Percentiles rank a stretch among this genome's conserved stretches.
Evolutionary conservation across 2,329 filamentous ascomycete genomes (phyloP).

Genomic region (Thelonectria olida): DNA sequence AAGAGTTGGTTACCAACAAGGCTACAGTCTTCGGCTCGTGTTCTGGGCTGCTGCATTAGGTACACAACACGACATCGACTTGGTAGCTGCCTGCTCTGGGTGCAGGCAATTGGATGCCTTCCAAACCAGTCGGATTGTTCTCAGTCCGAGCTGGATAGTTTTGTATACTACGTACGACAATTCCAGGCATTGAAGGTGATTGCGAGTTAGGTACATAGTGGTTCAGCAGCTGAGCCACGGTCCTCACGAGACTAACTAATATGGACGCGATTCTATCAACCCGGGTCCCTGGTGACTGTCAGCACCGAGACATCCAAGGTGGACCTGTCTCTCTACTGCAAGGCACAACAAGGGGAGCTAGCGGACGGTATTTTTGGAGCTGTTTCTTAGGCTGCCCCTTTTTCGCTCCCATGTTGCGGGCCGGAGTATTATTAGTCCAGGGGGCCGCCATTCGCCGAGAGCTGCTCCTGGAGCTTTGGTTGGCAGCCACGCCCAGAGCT

Average conservation of each 20-base stretch:
- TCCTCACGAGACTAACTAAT: no score
- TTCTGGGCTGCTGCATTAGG: no score
- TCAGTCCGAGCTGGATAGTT: not conserved
- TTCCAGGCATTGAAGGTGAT: no score
- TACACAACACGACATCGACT: no score
- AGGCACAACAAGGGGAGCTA: not conserved
- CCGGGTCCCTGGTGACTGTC: no score
- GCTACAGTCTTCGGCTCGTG: no score
- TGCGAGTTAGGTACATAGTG: no score
- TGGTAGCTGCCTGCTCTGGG: no score
- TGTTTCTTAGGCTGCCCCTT: not conserved
- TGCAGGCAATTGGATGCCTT: not conserved
- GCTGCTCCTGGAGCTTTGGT: conserved; percentile 9
- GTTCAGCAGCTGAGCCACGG: no score
- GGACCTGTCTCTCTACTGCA: not conserved
- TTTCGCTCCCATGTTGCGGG: conserved; percentile 8
- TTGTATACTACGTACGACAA: not conserved
- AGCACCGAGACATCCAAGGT: not conserved
- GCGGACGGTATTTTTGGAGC: not conserved
- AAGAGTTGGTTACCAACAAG: no score
- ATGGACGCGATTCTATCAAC: not conserved
- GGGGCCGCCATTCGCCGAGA: conserved; percentile 26
- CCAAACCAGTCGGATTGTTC: no score
- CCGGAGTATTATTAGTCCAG: conserved; percentile 34
- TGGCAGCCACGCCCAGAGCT: conserved; percentile 5